phyloP scores from a whole-genome alignment of 805 yeast species.

The Cyberlindnera maritima region DNA sequence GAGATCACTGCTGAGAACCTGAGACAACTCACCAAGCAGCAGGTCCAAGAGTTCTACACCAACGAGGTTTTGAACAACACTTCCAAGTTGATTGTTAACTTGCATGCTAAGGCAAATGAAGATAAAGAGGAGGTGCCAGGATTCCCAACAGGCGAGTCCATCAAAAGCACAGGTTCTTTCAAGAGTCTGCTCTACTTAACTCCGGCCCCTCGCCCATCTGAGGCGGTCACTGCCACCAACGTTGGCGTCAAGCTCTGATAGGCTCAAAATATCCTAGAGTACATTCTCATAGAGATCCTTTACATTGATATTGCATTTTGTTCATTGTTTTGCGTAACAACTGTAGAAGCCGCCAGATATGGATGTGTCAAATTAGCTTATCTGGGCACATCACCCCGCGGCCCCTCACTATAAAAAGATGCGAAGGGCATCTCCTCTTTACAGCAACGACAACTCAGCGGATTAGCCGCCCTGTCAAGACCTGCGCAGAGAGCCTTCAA shows the following conservation, averaged over 20 bases:
- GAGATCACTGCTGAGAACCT: constrained; percentile 56
- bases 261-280: background rate
- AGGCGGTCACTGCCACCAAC: constrained; percentile 26
- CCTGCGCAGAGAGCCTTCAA: too few species aligned
- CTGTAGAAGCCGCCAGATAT: too few species aligned
- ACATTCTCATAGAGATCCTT: background rate
- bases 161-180: constrained; percentile 50
- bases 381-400: too few species aligned
- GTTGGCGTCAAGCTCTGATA: constrained; percentile 21
- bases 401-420: too few species aligned
- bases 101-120: constrained; percentile 46
- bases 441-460: too few species aligned
- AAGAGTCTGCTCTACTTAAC: constrained; percentile 53
- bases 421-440: too few species aligned
- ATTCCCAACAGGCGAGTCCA: constrained; percentile 48
- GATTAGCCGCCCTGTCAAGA: too few species aligned
- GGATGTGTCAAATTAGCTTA: too few species aligned
- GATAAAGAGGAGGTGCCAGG: constrained; percentile 28
- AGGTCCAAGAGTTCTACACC: constrained; percentile 55
- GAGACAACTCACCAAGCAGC: constrained; percentile 49
- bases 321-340: too few species aligned
- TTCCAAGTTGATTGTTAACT: constrained; percentile 54
- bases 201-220: constrained; percentile 57
- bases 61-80: constrained; percentile 37
- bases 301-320: background rate